Percentiles rank a stretch among this genome's conserved stretches.
Evolutionary conservation across 345 rosid species (phyloP).

Genomic region (Linum usitatissimum): DNA sequence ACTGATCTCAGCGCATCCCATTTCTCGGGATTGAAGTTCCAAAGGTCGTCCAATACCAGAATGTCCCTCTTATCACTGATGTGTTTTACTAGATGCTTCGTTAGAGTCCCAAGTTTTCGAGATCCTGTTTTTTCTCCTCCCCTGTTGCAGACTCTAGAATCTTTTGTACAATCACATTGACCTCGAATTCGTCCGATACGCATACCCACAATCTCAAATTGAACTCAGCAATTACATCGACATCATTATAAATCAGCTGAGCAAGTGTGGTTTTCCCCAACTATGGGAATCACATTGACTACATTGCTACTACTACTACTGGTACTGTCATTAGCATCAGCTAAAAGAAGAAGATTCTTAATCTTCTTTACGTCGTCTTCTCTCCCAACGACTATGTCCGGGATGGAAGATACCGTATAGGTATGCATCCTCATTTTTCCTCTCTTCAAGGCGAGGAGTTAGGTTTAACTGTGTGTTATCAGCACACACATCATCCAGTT

Average conservation of each 20-base stretch:
- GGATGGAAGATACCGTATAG: neutral
- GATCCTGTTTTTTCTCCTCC: neutral
- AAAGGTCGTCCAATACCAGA: neutral
- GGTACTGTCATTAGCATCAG: neutral
- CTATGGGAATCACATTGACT: neutral
- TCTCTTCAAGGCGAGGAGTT: neutral
- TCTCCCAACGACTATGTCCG: neutral
- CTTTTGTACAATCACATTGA: neutral
- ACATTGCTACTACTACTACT: too few species aligned
- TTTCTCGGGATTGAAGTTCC: neutral
- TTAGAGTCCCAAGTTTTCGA: neutral
- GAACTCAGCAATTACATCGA: neutral
- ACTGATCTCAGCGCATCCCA: neutral
- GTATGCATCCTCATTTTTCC: neutral
- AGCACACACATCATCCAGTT: neutral
- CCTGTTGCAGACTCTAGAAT: neutral
- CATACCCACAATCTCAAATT: neutral
- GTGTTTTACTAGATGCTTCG: too few species aligned
- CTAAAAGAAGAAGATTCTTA: neutral
- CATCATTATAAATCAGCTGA: neutral
- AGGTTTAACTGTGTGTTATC: neutral
- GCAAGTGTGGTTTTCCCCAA: neutral
- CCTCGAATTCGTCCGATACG: neutral
- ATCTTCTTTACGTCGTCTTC: neutral
- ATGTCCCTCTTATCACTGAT: neutral